Conservation (phyloP, 257 asterid species). For the Rauvolfia tetraphylla region DNA sequence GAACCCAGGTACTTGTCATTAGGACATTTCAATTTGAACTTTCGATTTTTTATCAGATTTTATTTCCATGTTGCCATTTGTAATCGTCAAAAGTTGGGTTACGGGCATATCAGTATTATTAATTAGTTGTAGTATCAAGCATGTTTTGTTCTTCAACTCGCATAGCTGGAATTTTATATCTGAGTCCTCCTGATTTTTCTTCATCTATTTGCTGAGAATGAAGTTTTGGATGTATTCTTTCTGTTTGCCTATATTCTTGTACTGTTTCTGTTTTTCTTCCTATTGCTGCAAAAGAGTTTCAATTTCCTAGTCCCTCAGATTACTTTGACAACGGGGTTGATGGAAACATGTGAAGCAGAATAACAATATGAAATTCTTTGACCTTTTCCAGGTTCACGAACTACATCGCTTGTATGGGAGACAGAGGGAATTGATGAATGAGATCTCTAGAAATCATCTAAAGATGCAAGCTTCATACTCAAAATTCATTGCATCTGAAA, state of each 20-base stretch:
- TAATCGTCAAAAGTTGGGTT: background rate
- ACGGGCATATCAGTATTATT: background rate
- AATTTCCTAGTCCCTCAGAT: background rate
- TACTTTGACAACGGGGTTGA: background rate
- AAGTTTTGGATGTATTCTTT: background rate
- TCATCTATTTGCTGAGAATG: background rate
- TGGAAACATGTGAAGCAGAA: background rate
- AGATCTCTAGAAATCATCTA: slow-evolving; percentile 30
- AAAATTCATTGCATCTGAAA: slow-evolving; percentile 23
- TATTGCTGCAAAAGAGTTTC: background rate
- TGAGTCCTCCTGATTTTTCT: background rate
- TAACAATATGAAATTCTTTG: background rate
- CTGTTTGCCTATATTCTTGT: background rate
- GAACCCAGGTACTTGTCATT: slow-evolving; percentile 52
- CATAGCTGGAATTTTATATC: background rate
- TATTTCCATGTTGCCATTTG: background rate
- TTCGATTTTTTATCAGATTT: background rate
- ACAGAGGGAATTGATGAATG: slow-evolving; percentile 66
- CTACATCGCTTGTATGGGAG: slow-evolving; percentile 63
- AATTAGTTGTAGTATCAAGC: background rate
- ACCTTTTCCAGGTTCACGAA: slow-evolving; percentile 57
- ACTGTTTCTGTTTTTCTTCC: background rate
- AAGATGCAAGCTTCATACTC: slow-evolving; percentile 32
- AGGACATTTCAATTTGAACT: background rate
- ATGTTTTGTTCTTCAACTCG: no score